phyloP scores from a whole-genome alignment of 1,284 basidiomycete species.

The Athelia psychrophila region DNA sequence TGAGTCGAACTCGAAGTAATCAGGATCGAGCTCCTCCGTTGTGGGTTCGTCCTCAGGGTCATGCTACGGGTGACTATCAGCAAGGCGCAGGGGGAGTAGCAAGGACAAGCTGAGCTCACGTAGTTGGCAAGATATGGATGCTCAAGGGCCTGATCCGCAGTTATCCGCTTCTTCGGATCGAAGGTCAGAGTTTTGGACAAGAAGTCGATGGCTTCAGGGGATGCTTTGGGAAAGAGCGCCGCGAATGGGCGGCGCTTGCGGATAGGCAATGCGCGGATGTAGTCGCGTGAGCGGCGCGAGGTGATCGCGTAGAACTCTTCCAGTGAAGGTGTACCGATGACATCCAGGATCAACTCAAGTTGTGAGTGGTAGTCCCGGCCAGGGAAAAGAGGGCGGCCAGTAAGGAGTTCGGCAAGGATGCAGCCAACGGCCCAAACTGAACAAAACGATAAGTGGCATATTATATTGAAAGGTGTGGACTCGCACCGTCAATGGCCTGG shows the following conservation, averaged over 20 bases:
- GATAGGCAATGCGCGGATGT: slow-evolving; percentile 77
- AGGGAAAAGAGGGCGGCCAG: slow-evolving; percentile 80
- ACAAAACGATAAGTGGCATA: too few species aligned
- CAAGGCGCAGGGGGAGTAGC: slow-evolving; percentile 4
- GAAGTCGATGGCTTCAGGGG: slow-evolving; percentile 80
- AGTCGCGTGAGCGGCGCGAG: slow-evolving; percentile 79
- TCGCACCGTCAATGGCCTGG: slow-evolving; percentile 75
- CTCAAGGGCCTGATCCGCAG: slow-evolving; percentile 80
- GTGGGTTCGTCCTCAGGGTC: slow-evolving; percentile 84
- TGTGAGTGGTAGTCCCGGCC: slow-evolving; percentile 90
- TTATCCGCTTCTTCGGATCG: slow-evolving; percentile 85
- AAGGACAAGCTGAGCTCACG: slow-evolving; percentile 33
- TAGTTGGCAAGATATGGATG: slow-evolving; percentile 72
- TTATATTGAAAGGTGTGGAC: too few species aligned
- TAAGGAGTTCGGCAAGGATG: slow-evolving; percentile 86
- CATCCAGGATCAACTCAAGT: slow-evolving; percentile 81
- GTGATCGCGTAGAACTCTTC: slow-evolving; percentile 90
- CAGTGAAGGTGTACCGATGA: slow-evolving; percentile 84
- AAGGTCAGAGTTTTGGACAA: slow-evolving; percentile 81
- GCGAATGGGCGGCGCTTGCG: slow-evolving; percentile 61
- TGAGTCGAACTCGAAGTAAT: slow-evolving; percentile 85
- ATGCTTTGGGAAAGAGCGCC: slow-evolving; percentile 67
- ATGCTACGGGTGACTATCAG: slow-evolving; percentile 48
- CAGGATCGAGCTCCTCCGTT: slow-evolving; percentile 71
- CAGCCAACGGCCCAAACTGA: slow-evolving; percentile 91